Evolutionary conservation across 140 eudicot species (phyloP).

Genomic region (Stevia rebaudiana): DNA sequence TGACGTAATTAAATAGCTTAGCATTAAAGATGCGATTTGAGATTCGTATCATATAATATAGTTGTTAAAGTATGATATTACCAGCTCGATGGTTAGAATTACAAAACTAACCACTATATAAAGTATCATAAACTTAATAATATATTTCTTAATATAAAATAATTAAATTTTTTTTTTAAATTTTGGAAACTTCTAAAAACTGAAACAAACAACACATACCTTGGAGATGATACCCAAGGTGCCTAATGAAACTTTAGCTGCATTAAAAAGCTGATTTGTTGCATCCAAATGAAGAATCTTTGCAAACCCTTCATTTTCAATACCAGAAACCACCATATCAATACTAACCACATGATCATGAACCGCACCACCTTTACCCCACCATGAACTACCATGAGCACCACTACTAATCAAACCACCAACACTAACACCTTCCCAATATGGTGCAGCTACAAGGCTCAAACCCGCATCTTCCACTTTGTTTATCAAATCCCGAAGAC

Average conservation of each 20-base stretch:
- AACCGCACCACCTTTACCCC: constrained; percentile 71
- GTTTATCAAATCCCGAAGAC: constrained; percentile 53
- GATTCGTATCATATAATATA: neutral
- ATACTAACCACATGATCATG: constrained; percentile 72
- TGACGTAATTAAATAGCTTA: too few species aligned
- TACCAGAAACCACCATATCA: constrained; percentile 50
- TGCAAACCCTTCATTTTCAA: constrained; percentile 43
- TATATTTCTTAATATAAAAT: neutral
- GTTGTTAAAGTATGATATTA: neutral
- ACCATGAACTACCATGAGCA: constrained; percentile 89
- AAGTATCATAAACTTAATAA: neutral
- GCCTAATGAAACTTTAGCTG: constrained; percentile 74
- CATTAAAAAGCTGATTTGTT: constrained; percentile 35
- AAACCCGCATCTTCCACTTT: constrained; percentile 44
- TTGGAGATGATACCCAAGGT: constrained; percentile 69
- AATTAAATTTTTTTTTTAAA: too few species aligned
- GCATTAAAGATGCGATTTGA: too few species aligned
- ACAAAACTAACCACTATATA: too few species aligned
- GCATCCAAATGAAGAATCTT: constrained; percentile 40
- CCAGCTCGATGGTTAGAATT: neutral
- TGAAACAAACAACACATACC: constrained; percentile 31
- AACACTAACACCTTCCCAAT: constrained; percentile 87
- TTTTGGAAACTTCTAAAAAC: neutral
- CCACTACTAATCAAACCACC: constrained; percentile 65
- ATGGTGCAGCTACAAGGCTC: constrained; percentile 74